A percentile compares a stretch with the other conserved stretches of the same genome.
Conservation (phyloP, 163 green algal species). For the Scenedesmus sp. region DNA sequence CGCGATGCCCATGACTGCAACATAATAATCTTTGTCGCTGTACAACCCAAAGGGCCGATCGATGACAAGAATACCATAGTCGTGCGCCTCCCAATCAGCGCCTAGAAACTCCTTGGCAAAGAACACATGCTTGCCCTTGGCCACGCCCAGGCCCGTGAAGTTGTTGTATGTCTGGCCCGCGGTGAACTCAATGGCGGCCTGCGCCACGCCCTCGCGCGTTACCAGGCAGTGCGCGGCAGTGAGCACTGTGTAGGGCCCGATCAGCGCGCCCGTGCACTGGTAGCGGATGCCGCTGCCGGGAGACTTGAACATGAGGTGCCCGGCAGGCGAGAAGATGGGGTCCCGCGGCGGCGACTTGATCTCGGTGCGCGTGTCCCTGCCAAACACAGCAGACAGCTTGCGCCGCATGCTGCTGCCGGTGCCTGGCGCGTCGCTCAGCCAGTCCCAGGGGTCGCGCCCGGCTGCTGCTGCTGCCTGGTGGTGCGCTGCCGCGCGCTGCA, state of each 20-base stretch:
- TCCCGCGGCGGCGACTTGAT: neutral
- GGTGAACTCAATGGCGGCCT: neutral
- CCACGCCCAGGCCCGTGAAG: neutral
- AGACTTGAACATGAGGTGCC: neutral
- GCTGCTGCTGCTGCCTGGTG: neutral
- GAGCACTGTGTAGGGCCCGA: neutral
- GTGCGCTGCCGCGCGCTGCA: neutral
- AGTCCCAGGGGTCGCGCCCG: neutral
- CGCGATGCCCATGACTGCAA: neutral
- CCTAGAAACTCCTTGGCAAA: neutral
- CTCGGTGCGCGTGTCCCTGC: neutral
- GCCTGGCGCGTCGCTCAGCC: neutral
- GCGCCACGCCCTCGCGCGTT: neutral
- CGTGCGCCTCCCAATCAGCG: neutral
- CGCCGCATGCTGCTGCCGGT: neutral
- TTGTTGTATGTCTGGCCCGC: constrained; percentile 1
- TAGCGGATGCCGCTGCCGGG: neutral
- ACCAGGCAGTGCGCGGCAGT: constrained; percentile 16
- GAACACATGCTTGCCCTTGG: neutral
- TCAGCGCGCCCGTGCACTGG: neutral
- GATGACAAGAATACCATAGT: neutral
- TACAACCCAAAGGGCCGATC: neutral
- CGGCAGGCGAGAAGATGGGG: neutral
- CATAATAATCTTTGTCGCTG: neutral
- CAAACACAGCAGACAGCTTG: neutral